phyloP scores from a whole-genome alignment of 2,329 filamentous ascomycete genomes.

The Ophidiomyces ophidiicola region DNA sequence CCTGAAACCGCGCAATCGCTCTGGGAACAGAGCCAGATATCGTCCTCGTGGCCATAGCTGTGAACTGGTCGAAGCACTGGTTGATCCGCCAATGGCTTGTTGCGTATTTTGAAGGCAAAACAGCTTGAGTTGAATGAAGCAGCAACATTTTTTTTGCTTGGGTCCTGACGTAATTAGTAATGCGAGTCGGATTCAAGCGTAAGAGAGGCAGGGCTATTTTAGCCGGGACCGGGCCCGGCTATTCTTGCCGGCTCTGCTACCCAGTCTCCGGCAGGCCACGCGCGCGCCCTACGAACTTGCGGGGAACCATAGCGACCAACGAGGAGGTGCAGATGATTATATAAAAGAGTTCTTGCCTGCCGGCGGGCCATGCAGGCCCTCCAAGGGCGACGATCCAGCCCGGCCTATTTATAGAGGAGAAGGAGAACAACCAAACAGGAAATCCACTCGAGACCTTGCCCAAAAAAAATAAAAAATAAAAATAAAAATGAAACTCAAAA shows the following conservation, averaged over 20 bases:
- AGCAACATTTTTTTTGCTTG: slow-evolving; percentile 2
- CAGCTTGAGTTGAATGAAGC: background rate
- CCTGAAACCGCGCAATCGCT: background rate
- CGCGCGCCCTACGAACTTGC: background rate
- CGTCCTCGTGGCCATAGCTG: slow-evolving; percentile 9
- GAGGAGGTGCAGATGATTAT: no score
- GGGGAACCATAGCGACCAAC: no score
- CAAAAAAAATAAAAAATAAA: background rate
- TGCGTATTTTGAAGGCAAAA: background rate
- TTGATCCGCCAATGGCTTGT: no score
- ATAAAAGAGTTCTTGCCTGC: no score
- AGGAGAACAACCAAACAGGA: no score
- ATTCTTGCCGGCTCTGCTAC: background rate
- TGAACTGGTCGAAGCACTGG: no score
- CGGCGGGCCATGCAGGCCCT: no score
- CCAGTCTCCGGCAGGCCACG: background rate
- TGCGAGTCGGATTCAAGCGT: no score
- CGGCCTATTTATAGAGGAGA: no score
- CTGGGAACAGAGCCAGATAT: slow-evolving; percentile 4
- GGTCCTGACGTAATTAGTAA: slow-evolving; percentile 9
- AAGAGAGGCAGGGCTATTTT: slow-evolving; percentile 9
- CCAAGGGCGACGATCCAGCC: no score
- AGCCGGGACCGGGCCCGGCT: slow-evolving; percentile 5
- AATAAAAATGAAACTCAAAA: no score
- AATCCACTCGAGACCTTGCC: no score